Conservation (phyloP, 805 yeast species). For the Candida orba region DNA sequence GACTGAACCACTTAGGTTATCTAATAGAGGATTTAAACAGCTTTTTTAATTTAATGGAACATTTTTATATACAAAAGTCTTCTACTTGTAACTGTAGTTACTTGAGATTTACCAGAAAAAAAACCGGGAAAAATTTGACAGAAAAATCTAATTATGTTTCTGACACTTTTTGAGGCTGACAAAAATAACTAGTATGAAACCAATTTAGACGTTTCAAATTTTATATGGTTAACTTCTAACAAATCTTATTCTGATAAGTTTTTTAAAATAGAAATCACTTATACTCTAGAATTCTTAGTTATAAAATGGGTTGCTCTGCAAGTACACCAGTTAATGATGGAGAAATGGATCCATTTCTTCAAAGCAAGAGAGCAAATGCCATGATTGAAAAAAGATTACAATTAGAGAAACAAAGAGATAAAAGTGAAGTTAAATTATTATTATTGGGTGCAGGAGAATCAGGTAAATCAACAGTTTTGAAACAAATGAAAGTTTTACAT, state of each 20-base stretch:
- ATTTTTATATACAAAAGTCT: too few relatives aligned
- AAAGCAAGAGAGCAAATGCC: conserved; percentile 49
- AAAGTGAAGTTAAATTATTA: conserved; percentile 59
- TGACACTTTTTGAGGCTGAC: conserved; percentile 10
- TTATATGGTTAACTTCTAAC: background rate
- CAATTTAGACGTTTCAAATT: background rate
- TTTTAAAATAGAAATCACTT: background rate
- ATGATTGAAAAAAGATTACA: conserved; percentile 58
- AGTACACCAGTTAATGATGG: conserved; percentile 41
- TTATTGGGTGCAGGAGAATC: conserved; percentile 93
- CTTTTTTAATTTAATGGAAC: conserved; percentile 2
- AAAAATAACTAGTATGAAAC: conserved; percentile 1
- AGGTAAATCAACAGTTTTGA: conserved; percentile 88
- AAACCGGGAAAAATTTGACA: background rate
- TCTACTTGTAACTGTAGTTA: too few relatives aligned
- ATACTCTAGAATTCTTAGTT: background rate
- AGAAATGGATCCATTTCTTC: conserved; percentile 41
- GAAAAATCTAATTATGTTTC: background rate
- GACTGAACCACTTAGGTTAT: conserved; percentile 3
- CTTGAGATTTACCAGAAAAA: conserved; percentile 2
- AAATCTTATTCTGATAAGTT: background rate
- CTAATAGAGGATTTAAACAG: conserved; percentile 4
- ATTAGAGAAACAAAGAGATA: conserved; percentile 43
- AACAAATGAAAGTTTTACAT: conserved; percentile 81
- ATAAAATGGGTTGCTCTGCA: conserved; percentile 61